Conservation (phyloP, 441 rosid genomes). For the Gossypium davidsonii region DNA sequence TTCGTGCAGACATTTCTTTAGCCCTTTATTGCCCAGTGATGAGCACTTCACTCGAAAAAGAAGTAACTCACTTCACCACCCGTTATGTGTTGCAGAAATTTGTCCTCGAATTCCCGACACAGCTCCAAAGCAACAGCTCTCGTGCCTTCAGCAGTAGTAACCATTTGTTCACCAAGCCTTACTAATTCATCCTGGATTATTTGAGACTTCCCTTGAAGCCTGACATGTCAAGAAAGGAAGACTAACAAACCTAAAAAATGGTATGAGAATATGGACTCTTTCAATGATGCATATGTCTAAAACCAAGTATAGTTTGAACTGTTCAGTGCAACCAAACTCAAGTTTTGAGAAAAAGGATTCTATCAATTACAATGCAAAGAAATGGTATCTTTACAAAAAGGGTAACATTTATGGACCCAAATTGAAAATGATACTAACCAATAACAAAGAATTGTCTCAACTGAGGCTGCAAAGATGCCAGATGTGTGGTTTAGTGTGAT, state of each 20-base stretch:
- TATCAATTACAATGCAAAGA: neutral
- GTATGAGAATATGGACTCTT: neutral
- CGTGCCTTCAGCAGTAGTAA: constrained; percentile 81
- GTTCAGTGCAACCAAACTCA: neutral
- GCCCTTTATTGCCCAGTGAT: constrained; percentile 1
- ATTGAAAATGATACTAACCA: neutral
- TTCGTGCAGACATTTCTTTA: neutral
- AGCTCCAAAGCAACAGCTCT: constrained; percentile 92
- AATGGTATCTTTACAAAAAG: neutral
- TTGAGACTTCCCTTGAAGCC: constrained; percentile 89
- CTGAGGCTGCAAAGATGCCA: neutral
- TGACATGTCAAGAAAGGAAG: constrained; percentile 24
- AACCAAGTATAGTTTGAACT: neutral
- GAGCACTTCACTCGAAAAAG: neutral
- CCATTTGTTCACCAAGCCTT: constrained; percentile 81
- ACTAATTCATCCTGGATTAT: constrained; percentile 74
- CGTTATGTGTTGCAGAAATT: constrained; percentile 75
- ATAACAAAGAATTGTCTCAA: neutral
- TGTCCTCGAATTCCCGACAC: constrained; percentile 96
- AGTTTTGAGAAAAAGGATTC: neutral
- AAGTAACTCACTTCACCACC: constrained; percentile 80
- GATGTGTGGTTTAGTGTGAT: neutral
- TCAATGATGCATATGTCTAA: neutral
- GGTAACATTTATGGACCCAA: neutral
- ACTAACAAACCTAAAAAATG: constrained; percentile 4